Evolutionary conservation across 2,329 filamentous ascomycete species (phyloP).

Genomic region (Hypoxylon sp.): DNA sequence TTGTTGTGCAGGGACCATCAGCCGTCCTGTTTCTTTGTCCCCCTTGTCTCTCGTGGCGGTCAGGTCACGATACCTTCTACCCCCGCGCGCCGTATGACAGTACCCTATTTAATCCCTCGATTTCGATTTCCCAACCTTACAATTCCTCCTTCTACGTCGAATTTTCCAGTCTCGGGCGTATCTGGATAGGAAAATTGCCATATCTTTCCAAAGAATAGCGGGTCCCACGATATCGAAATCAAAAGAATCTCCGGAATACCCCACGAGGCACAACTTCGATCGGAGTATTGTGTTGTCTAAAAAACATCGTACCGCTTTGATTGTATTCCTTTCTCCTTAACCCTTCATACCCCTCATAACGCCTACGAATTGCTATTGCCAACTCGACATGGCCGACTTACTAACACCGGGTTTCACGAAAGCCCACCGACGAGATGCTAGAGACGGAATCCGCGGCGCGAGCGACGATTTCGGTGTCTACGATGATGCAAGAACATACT

Average conservation of each 20-base stretch:
- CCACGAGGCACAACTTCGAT: constrained; percentile 21
- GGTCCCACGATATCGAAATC: constrained; percentile 23
- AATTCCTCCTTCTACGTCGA: constrained; percentile 6
- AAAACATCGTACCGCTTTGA: constrained; percentile 32
- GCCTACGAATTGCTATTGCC: constrained; percentile 27
- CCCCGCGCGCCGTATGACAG: constrained; percentile 21
- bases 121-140: constrained; percentile 8
- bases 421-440: constrained; percentile 38
- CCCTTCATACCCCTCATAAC: constrained; percentile 13
- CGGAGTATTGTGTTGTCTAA: constrained; percentile 16
- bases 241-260: constrained; percentile 36
- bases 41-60: constrained; percentile 34
- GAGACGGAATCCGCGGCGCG: constrained; percentile 54
- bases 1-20: constrained; percentile 39
- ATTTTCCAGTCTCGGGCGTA: constrained; percentile 21
- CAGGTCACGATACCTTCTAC: constrained; percentile 41
- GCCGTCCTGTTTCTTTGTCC: constrained; percentile 25
- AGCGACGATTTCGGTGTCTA: constrained; percentile 66
- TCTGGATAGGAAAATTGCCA: constrained; percentile 10
- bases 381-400: constrained; percentile 47
- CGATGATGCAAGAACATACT: constrained; percentile 73
- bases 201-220: constrained; percentile 13
- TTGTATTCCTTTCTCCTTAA: constrained; percentile 35
- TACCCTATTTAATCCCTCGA: constrained; percentile 40
- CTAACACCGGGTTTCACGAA: constrained; percentile 40